Conservation (phyloP, 108 stramenopile species). For the Skeletonema potamos region DNA sequence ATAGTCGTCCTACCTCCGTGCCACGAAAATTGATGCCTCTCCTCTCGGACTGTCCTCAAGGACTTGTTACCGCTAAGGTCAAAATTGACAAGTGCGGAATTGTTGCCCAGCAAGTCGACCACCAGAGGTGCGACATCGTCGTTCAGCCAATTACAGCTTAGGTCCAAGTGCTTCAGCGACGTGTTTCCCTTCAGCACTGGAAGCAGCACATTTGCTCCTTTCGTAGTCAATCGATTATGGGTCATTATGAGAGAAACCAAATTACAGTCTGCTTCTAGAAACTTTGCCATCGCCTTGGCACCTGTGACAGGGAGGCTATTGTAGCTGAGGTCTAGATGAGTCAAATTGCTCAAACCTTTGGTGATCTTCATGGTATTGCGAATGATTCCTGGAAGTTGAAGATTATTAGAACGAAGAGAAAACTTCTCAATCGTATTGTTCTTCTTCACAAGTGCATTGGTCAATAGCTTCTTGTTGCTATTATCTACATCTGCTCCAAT, state of each 20-base stretch:
- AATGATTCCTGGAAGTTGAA: not conserved
- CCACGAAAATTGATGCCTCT: not conserved
- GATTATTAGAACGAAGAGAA: not conserved
- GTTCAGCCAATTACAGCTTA: not conserved
- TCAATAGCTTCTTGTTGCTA: not conserved
- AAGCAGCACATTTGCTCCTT: not conserved
- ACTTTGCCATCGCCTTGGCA: not conserved
- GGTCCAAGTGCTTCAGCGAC: not conserved
- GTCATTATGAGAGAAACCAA: not conserved
- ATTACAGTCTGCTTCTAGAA: not conserved
- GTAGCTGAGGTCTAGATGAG: not conserved
- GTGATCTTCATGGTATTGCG: not conserved
- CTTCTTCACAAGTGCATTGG: not conserved
- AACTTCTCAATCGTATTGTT: not conserved
- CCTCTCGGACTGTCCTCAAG: not conserved
- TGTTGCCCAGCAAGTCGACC: constrained; percentile 1
- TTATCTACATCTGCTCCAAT: not conserved
- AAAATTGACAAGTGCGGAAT: not conserved
- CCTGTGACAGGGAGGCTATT: not conserved
- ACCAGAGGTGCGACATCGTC: not conserved
- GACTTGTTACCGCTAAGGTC: not conserved
- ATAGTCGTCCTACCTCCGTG: not conserved
- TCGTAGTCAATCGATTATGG: not conserved
- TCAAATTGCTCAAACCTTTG: not conserved
- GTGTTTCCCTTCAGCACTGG: not conserved